Conservation (phyloP, 2,329 filamentous ascomycete genomes). For the Colletotrichum magnum region DNA sequence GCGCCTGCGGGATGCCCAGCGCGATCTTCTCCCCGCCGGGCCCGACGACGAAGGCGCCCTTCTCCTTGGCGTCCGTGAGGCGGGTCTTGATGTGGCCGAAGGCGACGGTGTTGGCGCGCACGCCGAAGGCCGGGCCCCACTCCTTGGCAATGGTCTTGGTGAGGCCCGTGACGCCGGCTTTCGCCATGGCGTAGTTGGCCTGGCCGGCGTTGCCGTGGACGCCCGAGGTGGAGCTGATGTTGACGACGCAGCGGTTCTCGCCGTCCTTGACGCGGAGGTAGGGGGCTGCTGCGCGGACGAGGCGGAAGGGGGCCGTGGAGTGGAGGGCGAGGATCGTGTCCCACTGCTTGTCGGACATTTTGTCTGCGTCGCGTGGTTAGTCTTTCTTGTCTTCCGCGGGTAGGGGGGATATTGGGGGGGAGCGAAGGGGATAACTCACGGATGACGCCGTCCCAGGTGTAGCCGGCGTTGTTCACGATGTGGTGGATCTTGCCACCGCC, state of each 20-base stretch:
- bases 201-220: conserved; percentile 92
- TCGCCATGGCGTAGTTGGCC: conserved; percentile 88
- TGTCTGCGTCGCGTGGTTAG: conserved; percentile 64
- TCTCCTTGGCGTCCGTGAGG: conserved; percentile 87
- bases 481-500: conserved; percentile 91
- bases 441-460: conserved; percentile 93
- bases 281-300: conserved; percentile 83
- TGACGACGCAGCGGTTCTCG: conserved; percentile 83
- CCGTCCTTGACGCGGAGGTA: conserved; percentile 92
- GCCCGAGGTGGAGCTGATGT: conserved; percentile 86
- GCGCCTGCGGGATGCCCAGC: conserved; percentile 78
- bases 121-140: conserved; percentile 88
- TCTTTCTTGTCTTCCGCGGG: background rate
- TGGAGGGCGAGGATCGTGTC: conserved; percentile 88
- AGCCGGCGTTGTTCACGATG: conserved; percentile 92
- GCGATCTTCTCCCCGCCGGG: conserved; percentile 82
- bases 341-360: conserved; percentile 94
- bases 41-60: conserved; percentile 82
- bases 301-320: conserved; percentile 87
- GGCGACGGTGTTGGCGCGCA: conserved; percentile 85
- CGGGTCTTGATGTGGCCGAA: conserved; percentile 87
- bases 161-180: conserved; percentile 85
- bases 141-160: conserved; percentile 92
- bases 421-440: background rate
- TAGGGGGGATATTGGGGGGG: background rate